Evolutionary conservation across 1,139 yeast genomes (phyloP).

Genomic region (Debaryomyces sp.): DNA sequence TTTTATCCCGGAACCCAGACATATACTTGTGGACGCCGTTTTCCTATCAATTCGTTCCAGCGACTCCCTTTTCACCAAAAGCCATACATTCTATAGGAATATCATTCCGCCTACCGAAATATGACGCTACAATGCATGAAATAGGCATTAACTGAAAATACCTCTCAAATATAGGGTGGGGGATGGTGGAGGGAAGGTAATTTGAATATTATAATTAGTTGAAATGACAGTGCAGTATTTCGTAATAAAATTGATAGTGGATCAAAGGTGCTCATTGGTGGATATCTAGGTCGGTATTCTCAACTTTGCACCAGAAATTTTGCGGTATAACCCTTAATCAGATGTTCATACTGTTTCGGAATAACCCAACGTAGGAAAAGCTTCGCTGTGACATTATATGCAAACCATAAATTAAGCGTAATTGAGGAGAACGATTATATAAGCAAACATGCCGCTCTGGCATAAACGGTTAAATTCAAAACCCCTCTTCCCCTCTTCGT

Average conservation of each 20-base stretch:
- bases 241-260: neutral
- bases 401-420: neutral
- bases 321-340: neutral
- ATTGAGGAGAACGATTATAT: neutral
- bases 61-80: neutral
- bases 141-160: neutral
- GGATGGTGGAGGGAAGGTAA: neutral
- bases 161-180: neutral
- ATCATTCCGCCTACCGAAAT: neutral
- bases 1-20: neutral
- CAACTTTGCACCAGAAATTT: neutral
- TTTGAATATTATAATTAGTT: neutral
- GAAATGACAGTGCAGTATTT: neutral
- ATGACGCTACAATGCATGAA: neutral
- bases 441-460: neutral
- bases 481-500: neutral
- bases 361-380: neutral
- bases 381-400: neutral
- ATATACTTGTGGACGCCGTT: neutral
- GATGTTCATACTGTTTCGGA: neutral
- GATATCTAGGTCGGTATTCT: neutral
- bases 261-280: neutral
- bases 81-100: neutral
- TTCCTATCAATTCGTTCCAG: neutral
- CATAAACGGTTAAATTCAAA: neutral